Percentiles rank a stretch among this genome's conserved stretches.
Conservation (phyloP, 805 yeast species). For the Ogataea haglerorum region DNA sequence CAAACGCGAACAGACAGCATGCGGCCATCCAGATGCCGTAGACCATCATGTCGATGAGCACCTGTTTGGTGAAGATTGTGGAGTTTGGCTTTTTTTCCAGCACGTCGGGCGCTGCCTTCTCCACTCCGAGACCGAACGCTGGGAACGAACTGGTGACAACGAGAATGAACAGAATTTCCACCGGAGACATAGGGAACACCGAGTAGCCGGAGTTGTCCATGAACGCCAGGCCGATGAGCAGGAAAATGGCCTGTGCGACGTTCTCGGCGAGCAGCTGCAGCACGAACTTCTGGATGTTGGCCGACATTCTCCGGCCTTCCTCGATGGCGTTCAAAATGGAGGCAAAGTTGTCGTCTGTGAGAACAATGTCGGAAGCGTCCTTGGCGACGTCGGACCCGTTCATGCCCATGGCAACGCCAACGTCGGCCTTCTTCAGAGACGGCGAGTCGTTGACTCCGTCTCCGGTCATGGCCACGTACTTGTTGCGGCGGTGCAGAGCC, state of each 20-base stretch:
- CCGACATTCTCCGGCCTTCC: not conserved
- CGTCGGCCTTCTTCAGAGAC: slow-evolving; percentile 58
- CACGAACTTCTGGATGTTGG: not conserved
- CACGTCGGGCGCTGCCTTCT: not conserved
- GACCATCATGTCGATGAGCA: not conserved
- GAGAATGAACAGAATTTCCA: not conserved
- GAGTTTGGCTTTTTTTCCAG: not conserved
- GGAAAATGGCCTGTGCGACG: not conserved
- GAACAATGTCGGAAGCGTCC: slow-evolving; percentile 35
- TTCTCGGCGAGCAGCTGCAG: not conserved
- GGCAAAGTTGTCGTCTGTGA: not conserved
- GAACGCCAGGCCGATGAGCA: not conserved
- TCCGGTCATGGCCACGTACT: slow-evolving; percentile 62
- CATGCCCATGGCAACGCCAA: slow-evolving; percentile 58
- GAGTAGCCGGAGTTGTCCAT: not conserved
- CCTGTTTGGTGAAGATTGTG: not conserved
- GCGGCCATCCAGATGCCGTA: not conserved
- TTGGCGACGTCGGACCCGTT: slow-evolving; percentile 62
- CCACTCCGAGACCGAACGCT: not conserved
- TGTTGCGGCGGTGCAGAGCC: slow-evolving; percentile 46
- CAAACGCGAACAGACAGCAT: not conserved
- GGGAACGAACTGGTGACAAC: not conserved
- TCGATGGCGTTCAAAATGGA: not conserved
- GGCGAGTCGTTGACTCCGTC: slow-evolving; percentile 69
- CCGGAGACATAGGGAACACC: not conserved